Evolutionary conservation across 2,329 filamentous ascomycete species (phyloP), one percentile per base, ranked within the genome.

Genomic region (Xylariaceae sp.): DNA sequence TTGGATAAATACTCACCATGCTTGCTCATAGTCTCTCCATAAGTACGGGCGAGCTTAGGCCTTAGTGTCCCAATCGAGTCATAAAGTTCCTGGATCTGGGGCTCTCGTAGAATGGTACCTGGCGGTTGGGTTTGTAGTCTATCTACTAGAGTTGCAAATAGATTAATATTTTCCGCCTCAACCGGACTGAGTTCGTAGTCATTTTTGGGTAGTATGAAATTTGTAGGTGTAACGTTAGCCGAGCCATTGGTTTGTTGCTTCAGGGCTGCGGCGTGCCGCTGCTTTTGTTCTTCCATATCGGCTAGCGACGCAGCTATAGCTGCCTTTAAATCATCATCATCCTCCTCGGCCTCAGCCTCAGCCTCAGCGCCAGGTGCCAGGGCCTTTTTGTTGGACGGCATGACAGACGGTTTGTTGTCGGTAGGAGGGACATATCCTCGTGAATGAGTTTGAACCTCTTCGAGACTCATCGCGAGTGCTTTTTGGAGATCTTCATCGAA

Each of bases 11-110:
- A 73, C 83, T 69, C 75, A 89, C 89, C 91, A 71, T 97, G 94
- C 72, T 99, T 99, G 81, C 94, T 97, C 94, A 99, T 97, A 0
- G 94, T 96, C 74, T 99, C 94, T 53, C 94, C 94, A 68, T 97
- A 96, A 0, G 92, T 96, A 54, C 94, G 83, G 3, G 94, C 94
- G 53, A 99, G 78, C 71, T 99, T 99, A 1, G 94, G 94, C 48
- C 94, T 83, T 59, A 99, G 75, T 12, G 90, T 81, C n/a, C 92
- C 91, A 64, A 99, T 97, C 65, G 91, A 95, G 67, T 97, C 94
- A 69, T 99, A 99, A 3, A 99, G 77, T 72, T 99, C 94, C 71
- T 99, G 94, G 49, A 99, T 96, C 69, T 97, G 94, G 1, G 94
- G 94, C 67, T 99, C 94, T 47, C 94, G 81, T n/a, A 99, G 73